Percentiles rank a stretch among this genome's conserved stretches.
Evolutionary conservation across 1,284 basidiomycete genomes (phyloP).

Genomic region (Wolfiporia cocos): DNA sequence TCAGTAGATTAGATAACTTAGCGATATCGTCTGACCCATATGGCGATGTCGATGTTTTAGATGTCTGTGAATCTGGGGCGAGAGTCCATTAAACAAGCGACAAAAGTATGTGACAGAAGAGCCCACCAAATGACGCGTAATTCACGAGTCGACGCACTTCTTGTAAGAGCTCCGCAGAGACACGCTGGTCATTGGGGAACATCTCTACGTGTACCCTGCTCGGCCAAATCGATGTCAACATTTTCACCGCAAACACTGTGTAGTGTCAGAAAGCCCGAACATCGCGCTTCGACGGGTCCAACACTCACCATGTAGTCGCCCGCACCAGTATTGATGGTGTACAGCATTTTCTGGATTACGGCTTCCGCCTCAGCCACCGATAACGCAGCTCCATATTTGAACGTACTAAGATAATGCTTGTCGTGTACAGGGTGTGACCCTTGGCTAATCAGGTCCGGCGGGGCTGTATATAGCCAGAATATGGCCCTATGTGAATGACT

Average conservation of each 20-base stretch:
- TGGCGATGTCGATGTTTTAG: constrained; percentile 12
- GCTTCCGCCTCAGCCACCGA: no score
- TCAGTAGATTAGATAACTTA: no score
- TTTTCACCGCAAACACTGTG: not conserved
- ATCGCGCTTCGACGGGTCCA: no score
- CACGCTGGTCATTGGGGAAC: constrained; percentile 12
- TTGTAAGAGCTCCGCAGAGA: not conserved
- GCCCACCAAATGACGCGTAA: constrained; percentile 10
- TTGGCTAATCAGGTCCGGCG: not conserved
- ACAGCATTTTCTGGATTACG: no score
- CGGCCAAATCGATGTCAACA: not conserved
- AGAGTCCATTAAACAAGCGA: not conserved
- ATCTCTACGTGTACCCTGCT: constrained; percentile 14
- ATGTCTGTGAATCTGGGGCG: constrained; percentile 19
- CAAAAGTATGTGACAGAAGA: not conserved
- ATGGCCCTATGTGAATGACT: constrained; percentile 9
- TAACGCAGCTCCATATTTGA: not conserved
- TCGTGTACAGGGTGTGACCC: not conserved
- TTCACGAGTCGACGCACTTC: constrained; percentile 3
- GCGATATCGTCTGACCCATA: constrained; percentile 9
- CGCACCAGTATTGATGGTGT: no score
- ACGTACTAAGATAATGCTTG: constrained; percentile 12
- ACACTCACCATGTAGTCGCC: no score
- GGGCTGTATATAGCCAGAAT: constrained; percentile 13
- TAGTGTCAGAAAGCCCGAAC: no score